Percentiles rank a stretch among this genome's conserved stretches.
Evolutionary conservation across 2,329 filamentous ascomycete species (phyloP).

Genomic region (Fusarium anthophilum): DNA sequence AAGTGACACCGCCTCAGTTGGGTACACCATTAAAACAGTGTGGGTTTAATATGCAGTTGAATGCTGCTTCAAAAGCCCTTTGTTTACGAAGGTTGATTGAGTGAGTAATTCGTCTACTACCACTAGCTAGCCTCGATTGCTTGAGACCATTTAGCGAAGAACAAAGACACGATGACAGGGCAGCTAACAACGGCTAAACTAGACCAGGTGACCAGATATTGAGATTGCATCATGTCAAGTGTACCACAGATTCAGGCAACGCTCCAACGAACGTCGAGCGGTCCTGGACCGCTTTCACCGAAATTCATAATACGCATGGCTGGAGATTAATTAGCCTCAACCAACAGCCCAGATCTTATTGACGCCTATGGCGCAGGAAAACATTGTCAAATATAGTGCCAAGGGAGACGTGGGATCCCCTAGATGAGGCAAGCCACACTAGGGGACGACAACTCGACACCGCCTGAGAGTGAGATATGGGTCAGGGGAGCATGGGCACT

Average conservation of each 20-base stretch:
- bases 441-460: constrained; percentile 33
- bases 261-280: constrained; percentile 12
- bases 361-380: constrained; percentile 27
- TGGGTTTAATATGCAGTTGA: background rate
- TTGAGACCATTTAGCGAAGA: constrained; percentile 8
- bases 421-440: constrained; percentile 44
- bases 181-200: constrained; percentile 1
- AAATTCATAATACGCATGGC: constrained; percentile 36
- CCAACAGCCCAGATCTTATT: constrained; percentile 17
- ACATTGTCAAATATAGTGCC: constrained; percentile 23
- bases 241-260: constrained; percentile 27
- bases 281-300: constrained; percentile 39
- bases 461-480: constrained; percentile 24
- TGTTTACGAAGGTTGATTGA: constrained; percentile 17
- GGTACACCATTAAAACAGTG: background rate
- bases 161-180: constrained; percentile 17
- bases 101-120: constrained; percentile 19
- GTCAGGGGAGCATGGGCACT: constrained; percentile 26
- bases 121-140: constrained; percentile 9
- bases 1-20: constrained; percentile 18
- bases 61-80: constrained; percentile 20
- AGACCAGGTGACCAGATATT: constrained; percentile 29
- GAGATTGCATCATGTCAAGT: constrained; percentile 32
- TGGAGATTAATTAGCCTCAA: constrained; percentile 40
- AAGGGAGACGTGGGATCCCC: constrained; percentile 30